These are phyloP conservation scores for Scheffersomyces titani DNA, from an alignment of 1,139 yeast species.

Conservation along the genomic window DNA sequence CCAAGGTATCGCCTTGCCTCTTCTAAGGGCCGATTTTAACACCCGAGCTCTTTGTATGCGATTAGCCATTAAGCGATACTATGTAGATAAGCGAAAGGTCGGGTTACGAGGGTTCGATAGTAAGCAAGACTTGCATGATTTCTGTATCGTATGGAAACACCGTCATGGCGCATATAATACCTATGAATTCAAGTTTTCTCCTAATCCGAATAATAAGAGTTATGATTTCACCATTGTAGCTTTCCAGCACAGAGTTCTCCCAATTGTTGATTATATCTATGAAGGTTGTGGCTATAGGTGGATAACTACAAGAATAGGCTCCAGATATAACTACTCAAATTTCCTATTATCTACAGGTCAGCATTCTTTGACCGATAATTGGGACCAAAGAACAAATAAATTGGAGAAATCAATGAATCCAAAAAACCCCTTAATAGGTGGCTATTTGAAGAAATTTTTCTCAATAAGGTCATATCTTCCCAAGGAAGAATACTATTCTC, in stretches of 20 bases:
- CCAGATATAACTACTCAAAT: slow-evolving; percentile 5
- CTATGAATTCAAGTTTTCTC: slow-evolving; percentile 4
- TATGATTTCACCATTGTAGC: slow-evolving; percentile 5
- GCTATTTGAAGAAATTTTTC: not conserved
- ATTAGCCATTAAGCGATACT: slow-evolving; percentile 2
- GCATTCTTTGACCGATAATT: slow-evolving; percentile 9
- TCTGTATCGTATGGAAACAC: slow-evolving; percentile 5
- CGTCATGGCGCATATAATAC: slow-evolving; percentile 2
- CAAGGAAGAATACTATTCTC: slow-evolving; percentile 1
- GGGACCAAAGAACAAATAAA: slow-evolving; percentile 5
- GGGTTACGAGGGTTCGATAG: slow-evolving; percentile 1
- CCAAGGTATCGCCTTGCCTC: slow-evolving; percentile 9
- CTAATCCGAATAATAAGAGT: slow-evolving; percentile 1
- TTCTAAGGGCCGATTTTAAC: slow-evolving; percentile 3
- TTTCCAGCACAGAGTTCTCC: slow-evolving; percentile 7
- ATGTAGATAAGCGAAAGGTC: not conserved
- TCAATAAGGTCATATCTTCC: not conserved
- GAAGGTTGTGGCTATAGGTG: slow-evolving; percentile 7
- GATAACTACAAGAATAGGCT: too few species aligned
- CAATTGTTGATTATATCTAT: slow-evolving; percentile 9
- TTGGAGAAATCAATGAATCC: not conserved
- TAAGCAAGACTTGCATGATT: slow-evolving; percentile 3
- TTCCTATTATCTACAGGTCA: slow-evolving; percentile 6
- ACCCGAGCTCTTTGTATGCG: slow-evolving; percentile 3
- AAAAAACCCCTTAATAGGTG: not conserved